Conservation (phyloP, 495 filamentous ascomycete genomes). For the Hyphodiscus hymeniophilus region DNA sequence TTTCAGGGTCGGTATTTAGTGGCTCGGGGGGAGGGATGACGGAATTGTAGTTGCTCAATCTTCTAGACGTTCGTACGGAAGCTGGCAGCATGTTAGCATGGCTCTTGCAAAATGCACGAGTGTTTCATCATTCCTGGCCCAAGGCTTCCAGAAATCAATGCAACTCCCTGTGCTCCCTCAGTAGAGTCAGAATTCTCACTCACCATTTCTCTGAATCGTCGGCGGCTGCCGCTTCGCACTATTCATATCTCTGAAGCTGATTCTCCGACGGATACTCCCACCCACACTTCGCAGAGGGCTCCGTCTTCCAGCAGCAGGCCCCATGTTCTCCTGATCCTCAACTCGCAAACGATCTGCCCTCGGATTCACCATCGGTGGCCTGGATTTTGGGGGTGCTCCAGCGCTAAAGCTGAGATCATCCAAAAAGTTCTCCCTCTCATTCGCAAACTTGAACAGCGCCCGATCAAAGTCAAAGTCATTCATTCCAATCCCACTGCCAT, state of each 20-base stretch:
- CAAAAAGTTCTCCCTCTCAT: constrained; percentile 86
- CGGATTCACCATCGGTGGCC: constrained; percentile 50
- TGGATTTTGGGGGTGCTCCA: constrained; percentile 65
- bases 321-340: constrained; percentile 54
- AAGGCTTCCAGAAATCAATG: not conserved
- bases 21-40: constrained; percentile 93
- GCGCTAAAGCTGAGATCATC: constrained; percentile 88
- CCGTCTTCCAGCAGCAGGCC: constrained; percentile 38
- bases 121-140: not conserved
- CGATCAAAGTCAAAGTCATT: constrained; percentile 85
- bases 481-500: constrained; percentile 12
- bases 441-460: constrained; percentile 87
- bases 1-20: constrained; percentile 77
- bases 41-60: constrained; percentile 95
- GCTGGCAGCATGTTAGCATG: constrained; percentile 39
- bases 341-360: constrained; percentile 73
- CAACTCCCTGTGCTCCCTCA: too few species aligned
- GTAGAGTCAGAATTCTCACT: constrained; percentile 27
- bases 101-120: not conserved
- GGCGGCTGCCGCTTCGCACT: constrained; percentile 86
- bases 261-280: constrained; percentile 76
- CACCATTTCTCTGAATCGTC: constrained; percentile 63
- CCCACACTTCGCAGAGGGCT: constrained; percentile 43
- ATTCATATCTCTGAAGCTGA: constrained; percentile 89
- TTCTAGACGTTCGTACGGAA: constrained; percentile 79